Base-by-base conservation (phyloP, 2,329 filamentous ascomycete species). In the Aspergillus sp. region DNA sequence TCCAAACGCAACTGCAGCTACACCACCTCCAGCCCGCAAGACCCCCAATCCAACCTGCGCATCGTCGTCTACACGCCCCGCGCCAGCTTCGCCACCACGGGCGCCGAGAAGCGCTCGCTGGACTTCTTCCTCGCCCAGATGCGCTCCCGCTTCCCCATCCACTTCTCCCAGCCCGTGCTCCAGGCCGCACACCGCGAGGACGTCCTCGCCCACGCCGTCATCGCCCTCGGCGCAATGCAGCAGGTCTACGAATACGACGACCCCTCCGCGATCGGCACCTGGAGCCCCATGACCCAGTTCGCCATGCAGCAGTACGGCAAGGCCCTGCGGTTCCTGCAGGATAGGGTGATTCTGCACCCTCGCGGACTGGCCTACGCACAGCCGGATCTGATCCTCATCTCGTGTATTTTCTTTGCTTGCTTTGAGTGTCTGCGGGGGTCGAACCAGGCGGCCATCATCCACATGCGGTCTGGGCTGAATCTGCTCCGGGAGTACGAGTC, bases 241-340 rank as follows among this genome's bases (percentile, higher is more conserved):
- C 52, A 54, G 52, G 36, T 39, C 4, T 54, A 39, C 13, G 52
- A 54, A 17, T 54, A 48, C 15, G 52, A 54, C n/a, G 52, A 54
- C n/a, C 17, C 22, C n/a, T 30, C 20, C 6, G 43, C 52, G 5
- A 39, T 54, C 22, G 52, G 52, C 7, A 9, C 12, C 9, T 54
- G 52, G 52, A 54, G 52, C 17, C 52, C 52, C 6, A 48, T 54
- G 52, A n/a, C 52, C 5, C 43, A 47, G 34, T 54, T 54, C 34
- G 43, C 52, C 9, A 54, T 54, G 52, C 52, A 54, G 52, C 52
- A 54, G 22, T 54, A 54, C n/a, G 52, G 52, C 38, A 54, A 48
- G 44, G 43, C 52, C n/a, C 18, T 54, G 22, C 43, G 52, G 7
- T 32, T 48, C 5, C 22, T 54, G 11, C 52, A 53, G 50, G 50